Evolutionary conservation across 23 red algal species (phyloP), one percentile per base, ranked within the genome.

Genomic region (Gracilaria gracilis): DNA sequence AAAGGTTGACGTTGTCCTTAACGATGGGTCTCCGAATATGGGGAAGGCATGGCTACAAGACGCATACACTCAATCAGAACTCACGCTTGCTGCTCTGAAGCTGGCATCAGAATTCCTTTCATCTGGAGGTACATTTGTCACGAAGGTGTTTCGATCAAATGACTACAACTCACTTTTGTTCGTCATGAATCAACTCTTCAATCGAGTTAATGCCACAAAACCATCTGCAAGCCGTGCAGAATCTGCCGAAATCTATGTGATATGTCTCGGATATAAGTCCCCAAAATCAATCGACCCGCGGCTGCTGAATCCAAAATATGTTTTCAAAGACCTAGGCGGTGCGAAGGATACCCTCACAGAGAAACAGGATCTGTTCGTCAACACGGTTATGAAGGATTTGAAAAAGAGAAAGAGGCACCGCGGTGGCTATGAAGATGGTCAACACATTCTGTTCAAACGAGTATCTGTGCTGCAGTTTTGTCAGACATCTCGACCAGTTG

Each of bases 11-110:
- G 97, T 95, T 28, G 93, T 98, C 16, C 81, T 98, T 33, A 96
- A 92, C 73, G 97, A 98, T 80, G 97, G 93, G 2, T 94, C 89
- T 37, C 97, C 97, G 32, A 98, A 96, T 59, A 98, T 98, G 97
- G 97, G 97, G 19, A 94, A 92, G 21, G 89, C 97, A 50, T 98
- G 97, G 97, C 57, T 98, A 27, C 97, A 98, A 46, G 97, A 98
- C 65, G 97, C 97, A 19, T 98, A 91, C 73, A 92, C 93, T n/a
- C 97, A 98, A 83, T 76, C 80, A 25, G 97, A 98, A 77, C 80
- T 98, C 82, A 93, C 97, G n/a, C 64, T 98, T 20, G 88, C 93
- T 27, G 97, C 97, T 0, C 53, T 98, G 15, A 75, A 80, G 69
- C 77, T 98, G 14, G 93, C 97, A 0, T 67, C 86, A 64, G 91